These are phyloP conservation scores for Arthrobotrys musiformis DNA, from an alignment of 2,329 filamentous ascomycete species.

Conservation along the genomic window DNA sequence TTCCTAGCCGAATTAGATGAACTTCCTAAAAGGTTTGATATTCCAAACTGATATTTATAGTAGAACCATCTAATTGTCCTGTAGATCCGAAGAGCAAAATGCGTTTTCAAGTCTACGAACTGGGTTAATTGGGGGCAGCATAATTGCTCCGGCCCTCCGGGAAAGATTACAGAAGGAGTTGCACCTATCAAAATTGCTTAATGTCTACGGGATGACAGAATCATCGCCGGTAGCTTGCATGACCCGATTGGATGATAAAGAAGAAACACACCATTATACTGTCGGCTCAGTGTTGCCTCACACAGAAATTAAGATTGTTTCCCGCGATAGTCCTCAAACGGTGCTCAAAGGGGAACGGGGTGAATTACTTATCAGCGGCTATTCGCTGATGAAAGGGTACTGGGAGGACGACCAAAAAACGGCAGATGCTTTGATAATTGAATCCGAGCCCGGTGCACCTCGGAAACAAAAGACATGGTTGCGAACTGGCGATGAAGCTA, in stretches of 20 bases:
- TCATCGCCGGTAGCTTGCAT: conserved; percentile 76
- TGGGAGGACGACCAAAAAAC: conserved; percentile 78
- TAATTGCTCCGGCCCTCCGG: conserved; percentile 84
- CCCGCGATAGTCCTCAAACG: conserved; percentile 71
- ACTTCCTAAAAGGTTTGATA: conserved; percentile 67
- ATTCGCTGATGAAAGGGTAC: conserved; percentile 80
- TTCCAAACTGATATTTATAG: background rate
- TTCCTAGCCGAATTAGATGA: conserved; percentile 81
- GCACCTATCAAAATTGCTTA: conserved; percentile 72
- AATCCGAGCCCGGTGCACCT: conserved; percentile 65
- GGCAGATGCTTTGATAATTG: conserved; percentile 72
- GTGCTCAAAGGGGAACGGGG: conserved; percentile 75
- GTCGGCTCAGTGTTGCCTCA: conserved; percentile 86
- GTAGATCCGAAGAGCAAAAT: conserved; percentile 64
- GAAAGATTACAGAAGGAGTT: conserved; percentile 76
- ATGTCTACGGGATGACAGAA: conserved; percentile 97
- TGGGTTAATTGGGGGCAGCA: conserved; percentile 89
- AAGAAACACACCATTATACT: conserved; percentile 73
- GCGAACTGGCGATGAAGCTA: conserved; percentile 87
- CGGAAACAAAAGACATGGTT: conserved; percentile 60
- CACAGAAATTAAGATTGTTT: conserved; percentile 79
- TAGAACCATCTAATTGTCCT: background rate
- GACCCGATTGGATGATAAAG: conserved; percentile 78
- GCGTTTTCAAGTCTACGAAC: conserved; percentile 77
- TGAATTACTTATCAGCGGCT: conserved; percentile 84